Evolutionary conservation across 23 red algal genomes (phyloP).

Genomic region (Chondrus crispus): DNA sequence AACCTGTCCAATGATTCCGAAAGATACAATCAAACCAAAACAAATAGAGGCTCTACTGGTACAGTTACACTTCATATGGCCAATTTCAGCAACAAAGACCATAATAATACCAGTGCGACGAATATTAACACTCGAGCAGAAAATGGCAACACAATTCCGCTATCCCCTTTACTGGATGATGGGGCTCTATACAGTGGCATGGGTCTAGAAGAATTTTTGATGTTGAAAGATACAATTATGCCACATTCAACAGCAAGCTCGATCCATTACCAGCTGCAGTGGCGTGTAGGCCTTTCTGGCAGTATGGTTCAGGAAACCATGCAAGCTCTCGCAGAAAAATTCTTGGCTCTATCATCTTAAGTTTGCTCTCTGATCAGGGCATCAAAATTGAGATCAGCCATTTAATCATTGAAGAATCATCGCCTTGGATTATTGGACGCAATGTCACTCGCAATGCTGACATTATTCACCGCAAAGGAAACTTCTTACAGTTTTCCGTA

Average conservation of each 20-base stretch:
- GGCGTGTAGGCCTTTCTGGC: not conserved
- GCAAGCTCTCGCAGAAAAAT: not conserved
- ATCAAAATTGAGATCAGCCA: not conserved
- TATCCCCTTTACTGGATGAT: not conserved
- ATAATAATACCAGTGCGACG: not conserved
- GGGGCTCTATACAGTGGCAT: not conserved
- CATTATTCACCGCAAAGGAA: conserved; percentile 5
- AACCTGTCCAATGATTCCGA: too few species aligned
- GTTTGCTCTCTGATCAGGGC: not conserved
- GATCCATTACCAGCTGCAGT: not conserved
- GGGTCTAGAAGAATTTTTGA: not conserved
- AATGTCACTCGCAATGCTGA: conserved; percentile 31
- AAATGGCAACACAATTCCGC: not conserved
- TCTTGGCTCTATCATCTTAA: not conserved
- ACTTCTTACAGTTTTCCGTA: not conserved
- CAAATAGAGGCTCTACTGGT: not conserved
- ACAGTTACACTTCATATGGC: not conserved
- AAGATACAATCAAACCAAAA: not conserved
- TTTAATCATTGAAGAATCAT: conserved; percentile 41
- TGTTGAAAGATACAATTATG: not conserved
- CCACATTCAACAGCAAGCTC: not conserved
- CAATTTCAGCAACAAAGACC: not conserved
- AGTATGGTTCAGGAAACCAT: not conserved
- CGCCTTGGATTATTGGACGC: conserved; percentile 14
- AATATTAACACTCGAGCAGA: not conserved